Evolutionary conservation across 2,329 filamentous ascomycete genomes (phyloP), one percentile per base, ranked within the genome.

Genomic region (Ceratocystis alfenasii): DNA sequence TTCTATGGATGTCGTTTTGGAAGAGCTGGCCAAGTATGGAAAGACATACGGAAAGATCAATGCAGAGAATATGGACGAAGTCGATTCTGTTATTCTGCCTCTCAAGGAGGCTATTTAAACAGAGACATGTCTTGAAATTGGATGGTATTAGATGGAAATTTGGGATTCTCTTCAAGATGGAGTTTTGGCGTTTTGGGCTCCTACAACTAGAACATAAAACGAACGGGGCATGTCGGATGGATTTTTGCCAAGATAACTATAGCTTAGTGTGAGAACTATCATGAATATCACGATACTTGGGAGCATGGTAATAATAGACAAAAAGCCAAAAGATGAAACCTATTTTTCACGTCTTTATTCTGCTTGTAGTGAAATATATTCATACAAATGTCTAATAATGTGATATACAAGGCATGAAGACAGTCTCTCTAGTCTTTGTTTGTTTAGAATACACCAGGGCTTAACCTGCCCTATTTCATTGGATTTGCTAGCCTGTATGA

Each of bases 41-140:
- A 81, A 84, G 1, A 75, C 76, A 5, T 78, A 80, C 36, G 78
- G 75, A 20, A 85, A 84, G 70, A 77, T 93, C n/a, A 88, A 96
- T 72, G 90, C 93, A 0, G 79, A 77, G 22, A 86, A 96, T 74
- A 97, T 97, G 94, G 88, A 91, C 64, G 86, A 84, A 6, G 85
- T 96, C 50, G 90, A 96, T 75, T 78, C 75, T 36, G 77, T 95
- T 62, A 90, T 95, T 74, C 79, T 83, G 63, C 82, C 78, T 44
- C 76, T 96, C 68, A 69, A 69, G 59, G 65, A 69, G 45, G 45
- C 65, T 28, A 64, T 66, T 5, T 68, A 28, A 61, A n/a, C 6
- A 8, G 6, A 15, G 17, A 28, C 15, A 36, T 25, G 28, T 5
- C 15, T 25, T 15, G 10, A 20, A 33, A 17, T 36, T 59, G 55